Evolutionary conservation across 176 grass and related monocot genomes (phyloP).

Genomic region (Oryza officinalis): DNA sequence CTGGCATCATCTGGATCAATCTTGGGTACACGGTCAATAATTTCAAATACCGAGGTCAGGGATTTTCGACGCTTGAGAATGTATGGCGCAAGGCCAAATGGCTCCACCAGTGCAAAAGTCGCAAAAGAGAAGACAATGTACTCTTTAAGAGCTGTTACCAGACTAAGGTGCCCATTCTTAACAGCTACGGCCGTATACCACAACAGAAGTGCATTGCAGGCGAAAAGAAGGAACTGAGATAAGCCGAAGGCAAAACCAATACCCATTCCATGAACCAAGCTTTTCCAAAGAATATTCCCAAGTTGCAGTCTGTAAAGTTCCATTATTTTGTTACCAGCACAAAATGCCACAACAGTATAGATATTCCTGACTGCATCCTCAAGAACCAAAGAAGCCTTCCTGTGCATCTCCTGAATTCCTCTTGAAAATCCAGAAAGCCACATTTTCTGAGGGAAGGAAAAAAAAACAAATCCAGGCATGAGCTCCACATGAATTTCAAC

Average conservation of each 20-base stretch:
- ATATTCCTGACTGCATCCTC: slow-evolving; percentile 99
- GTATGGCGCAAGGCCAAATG: slow-evolving; percentile 98
- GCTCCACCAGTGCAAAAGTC: slow-evolving; percentile 87
- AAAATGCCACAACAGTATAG: slow-evolving; percentile 97
- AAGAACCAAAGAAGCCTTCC: slow-evolving; percentile 91
- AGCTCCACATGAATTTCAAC: slow-evolving; percentile 17
- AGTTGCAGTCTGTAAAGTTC: slow-evolving; percentile 96
- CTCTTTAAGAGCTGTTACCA: slow-evolving; percentile 89
- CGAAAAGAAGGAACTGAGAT: slow-evolving; percentile 97
- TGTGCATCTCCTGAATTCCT: slow-evolving; percentile 98
- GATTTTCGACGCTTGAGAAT: slow-evolving; percentile 88
- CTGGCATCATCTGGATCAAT: slow-evolving; percentile 93
- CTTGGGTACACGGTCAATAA: slow-evolving; percentile 83
- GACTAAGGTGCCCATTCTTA: slow-evolving; percentile 53
- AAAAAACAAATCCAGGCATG: slow-evolving; percentile 32
- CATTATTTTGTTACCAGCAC: slow-evolving; percentile 97
- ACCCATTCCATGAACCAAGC: slow-evolving; percentile 83
- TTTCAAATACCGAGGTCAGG: slow-evolving; percentile 81
- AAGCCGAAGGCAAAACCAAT: slow-evolving; percentile 95
- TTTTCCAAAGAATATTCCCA: slow-evolving; percentile 76
- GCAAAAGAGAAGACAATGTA: slow-evolving; percentile 96
- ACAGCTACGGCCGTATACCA: slow-evolving; percentile 90
- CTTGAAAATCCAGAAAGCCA: slow-evolving; percentile 97
- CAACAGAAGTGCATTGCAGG: slow-evolving; percentile 87
- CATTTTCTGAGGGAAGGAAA: slow-evolving; percentile 62